phyloP scores from a whole-genome alignment of 441 rosid genomes.

The Viola pubescens region DNA sequence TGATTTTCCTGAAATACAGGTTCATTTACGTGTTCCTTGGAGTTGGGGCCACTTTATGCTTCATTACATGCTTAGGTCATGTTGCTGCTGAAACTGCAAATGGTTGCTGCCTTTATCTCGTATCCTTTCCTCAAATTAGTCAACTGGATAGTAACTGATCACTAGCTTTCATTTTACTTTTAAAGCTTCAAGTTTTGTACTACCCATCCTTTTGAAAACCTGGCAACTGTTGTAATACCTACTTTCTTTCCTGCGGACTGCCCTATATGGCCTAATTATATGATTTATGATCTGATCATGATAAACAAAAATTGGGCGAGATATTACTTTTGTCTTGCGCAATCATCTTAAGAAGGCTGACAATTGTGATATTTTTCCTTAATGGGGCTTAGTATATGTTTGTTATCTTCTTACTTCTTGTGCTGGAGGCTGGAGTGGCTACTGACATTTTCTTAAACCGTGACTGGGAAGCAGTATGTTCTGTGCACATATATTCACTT shows the following conservation, averaged over 20 bases:
- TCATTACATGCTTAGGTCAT: slow-evolving; percentile 70
- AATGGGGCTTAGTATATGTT: slow-evolving; percentile 59
- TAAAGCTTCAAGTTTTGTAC: too few relatives aligned
- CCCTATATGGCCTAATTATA: neutral
- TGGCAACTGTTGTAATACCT: too few relatives aligned
- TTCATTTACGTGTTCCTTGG: slow-evolving; percentile 68
- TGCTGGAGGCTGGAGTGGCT: slow-evolving; percentile 75
- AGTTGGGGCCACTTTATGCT: slow-evolving; percentile 51
- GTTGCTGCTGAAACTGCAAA: slow-evolving; percentile 75
- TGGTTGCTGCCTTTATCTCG: slow-evolving; percentile 78
- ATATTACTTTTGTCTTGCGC: neutral
- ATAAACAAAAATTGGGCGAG: neutral
- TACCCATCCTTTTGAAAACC: too few relatives aligned
- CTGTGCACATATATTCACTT: neutral
- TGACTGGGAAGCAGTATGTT: slow-evolving; percentile 70
- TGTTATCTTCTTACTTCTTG: slow-evolving; percentile 50
- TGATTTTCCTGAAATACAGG: slow-evolving; percentile 38
- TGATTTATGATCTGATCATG: neutral
- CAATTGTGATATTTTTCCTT: slow-evolving; percentile 46
- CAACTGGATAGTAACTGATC: neutral
- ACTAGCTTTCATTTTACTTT: too few relatives aligned
- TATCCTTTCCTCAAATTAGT: slow-evolving; percentile 26
- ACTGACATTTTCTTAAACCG: slow-evolving; percentile 66
- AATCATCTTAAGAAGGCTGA: slow-evolving; percentile 7
- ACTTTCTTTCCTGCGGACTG: neutral